phyloP scores from a whole-genome alignment of 2,329 filamentous ascomycete species.

The Fonsecaea nubica region DNA sequence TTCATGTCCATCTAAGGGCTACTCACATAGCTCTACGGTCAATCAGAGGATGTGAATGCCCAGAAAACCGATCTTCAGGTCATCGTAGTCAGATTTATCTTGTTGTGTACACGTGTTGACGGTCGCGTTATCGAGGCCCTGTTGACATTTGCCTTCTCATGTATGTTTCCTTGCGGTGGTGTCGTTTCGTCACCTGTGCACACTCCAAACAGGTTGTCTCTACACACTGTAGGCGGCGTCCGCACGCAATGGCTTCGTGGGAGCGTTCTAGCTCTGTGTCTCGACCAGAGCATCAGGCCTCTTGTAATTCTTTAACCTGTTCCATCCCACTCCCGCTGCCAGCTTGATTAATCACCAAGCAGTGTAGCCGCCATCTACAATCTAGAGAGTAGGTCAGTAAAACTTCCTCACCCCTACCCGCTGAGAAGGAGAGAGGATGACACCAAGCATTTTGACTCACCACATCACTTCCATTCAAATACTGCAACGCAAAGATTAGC shows the following conservation, averaged over 20 bases:
- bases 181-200: too few relatives aligned
- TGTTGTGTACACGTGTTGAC: background rate
- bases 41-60: constrained; percentile 28
- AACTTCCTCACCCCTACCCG: background rate
- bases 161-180: too few relatives aligned
- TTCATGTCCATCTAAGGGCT: constrained; percentile 25
- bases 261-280: background rate
- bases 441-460: constrained; percentile 19
- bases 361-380: constrained; percentile 36
- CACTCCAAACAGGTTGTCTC: too few relatives aligned
- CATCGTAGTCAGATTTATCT: background rate
- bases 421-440: background rate
- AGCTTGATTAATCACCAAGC: background rate
- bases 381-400: constrained; percentile 23
- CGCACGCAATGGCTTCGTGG: background rate
- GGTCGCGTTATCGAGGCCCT: background rate
- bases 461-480: constrained; percentile 32
- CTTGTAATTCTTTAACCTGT: background rate
- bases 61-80: background rate
- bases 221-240: too few relatives aligned
- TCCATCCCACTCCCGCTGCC: background rate
- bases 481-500: background rate
- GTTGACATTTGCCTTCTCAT: background rate
- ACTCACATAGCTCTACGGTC: constrained; percentile 22
- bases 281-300: background rate